Base-by-base conservation (phyloP, 345 rosid species). In the thale cress (Arabidopsis thaliana) region DNA sequence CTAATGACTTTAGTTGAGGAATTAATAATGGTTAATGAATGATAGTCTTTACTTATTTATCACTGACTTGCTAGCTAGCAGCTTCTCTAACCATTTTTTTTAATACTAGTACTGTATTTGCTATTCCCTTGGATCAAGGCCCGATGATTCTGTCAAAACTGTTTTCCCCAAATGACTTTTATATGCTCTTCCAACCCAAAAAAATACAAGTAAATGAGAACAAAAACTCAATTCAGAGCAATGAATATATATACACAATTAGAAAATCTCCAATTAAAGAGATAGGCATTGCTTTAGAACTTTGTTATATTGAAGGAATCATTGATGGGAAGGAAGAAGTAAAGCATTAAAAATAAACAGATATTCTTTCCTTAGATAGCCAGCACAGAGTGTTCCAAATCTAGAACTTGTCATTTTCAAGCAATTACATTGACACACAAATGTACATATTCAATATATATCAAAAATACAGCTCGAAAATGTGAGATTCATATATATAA, bases 311-410 rank as follows among this genome's bases (percentile, higher is more conserved):
- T 2, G 13, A 11, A 12, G 4, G n/a, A 42, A 13, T 3, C 5
- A 14, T 56, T 56, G 23, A 56, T n/a, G 46, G 32, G 63, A 36
- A 16, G 63, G 6, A 24, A 59, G 37, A 9, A 59, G 46, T 4
- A 22, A 59, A 59, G 46, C 32, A 38, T 37, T 59, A 37, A 76
- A 76, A 69, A 76, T 69, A 63, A 76, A 63, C 75, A 76, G 76
- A 77, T 70, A 70, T 63, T 70, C 71, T 70, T 77, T 63, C 66
- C 66, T 69, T 77, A 63, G 75, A 55, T 62, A 56, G 80, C 16
- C 71, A 70, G 80, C 80, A 56, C 76, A 70, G 75, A 76, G 80
- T 63, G 80, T 70, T 77, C 76, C 76, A 77, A 69, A 70, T 77
- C 71, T 46, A 77, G 71, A 77, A 40, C 53, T 70, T 69, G 75